phyloP scores from a whole-genome alignment of 257 asterid species.

The Apocynum venetum region DNA sequence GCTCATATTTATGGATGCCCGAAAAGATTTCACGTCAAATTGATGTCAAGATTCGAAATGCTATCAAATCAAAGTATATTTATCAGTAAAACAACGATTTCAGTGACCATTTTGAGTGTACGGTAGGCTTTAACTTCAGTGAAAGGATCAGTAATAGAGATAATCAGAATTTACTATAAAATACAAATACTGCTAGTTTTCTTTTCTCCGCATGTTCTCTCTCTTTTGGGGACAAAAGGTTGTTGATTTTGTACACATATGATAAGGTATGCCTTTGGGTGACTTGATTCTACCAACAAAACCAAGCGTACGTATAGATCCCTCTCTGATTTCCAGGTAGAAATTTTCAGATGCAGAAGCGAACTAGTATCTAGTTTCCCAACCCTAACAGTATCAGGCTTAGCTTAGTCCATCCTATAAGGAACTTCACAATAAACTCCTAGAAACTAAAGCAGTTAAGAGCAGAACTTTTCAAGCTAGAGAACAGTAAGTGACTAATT shows the following conservation, averaged over 20 bases:
- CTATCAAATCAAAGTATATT: no score
- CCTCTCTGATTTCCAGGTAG: background rate
- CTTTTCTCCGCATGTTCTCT: background rate
- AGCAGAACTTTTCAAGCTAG: background rate
- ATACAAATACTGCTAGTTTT: background rate
- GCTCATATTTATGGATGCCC: background rate
- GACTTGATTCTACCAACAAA: background rate
- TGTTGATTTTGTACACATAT: background rate
- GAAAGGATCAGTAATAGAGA: no score
- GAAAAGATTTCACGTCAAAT: background rate
- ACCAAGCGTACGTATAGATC: background rate
- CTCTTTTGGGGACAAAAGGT: background rate
- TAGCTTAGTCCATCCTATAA: background rate
- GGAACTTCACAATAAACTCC: conserved; percentile 4
- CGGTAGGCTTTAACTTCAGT: no score
- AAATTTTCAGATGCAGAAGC: background rate
- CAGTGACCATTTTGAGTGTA: background rate
- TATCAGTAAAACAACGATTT: background rate
- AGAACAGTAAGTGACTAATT: background rate
- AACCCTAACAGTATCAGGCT: background rate
- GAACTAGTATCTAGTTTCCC: conserved; percentile 1
- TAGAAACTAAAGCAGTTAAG: background rate
- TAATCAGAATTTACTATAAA: background rate
- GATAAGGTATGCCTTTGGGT: background rate
- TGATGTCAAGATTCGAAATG: background rate